Evolutionary conservation across 78 protist species (phyloP).

Genomic region (Emiliania huxleyi): DNA sequence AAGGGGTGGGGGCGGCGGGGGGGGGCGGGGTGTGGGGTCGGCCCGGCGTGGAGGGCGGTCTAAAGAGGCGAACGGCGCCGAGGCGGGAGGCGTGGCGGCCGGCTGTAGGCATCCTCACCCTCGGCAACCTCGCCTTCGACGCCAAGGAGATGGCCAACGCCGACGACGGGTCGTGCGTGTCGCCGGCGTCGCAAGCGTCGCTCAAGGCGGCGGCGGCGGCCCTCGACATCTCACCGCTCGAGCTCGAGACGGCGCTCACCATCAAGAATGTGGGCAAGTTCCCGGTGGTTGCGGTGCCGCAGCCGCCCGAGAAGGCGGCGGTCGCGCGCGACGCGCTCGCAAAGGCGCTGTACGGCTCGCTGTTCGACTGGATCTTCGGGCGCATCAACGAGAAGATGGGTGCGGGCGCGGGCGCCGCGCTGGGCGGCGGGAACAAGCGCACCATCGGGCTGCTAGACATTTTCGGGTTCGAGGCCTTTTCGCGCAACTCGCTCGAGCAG

Average conservation of each 20-base stretch:
- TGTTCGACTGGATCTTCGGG: conserved; percentile 75
- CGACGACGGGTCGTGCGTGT: not conserved
- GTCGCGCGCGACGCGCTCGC: conserved; percentile 76
- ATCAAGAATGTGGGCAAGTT: conserved; percentile 4
- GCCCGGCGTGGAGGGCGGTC: too few relatives aligned
- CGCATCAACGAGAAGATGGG: not conserved
- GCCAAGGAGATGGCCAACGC: not conserved
- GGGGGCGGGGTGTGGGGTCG: too few relatives aligned
- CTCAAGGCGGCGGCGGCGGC: not conserved
- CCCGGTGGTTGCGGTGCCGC: conserved; percentile 10
- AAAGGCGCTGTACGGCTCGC: conserved; percentile 74
- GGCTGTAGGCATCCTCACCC: not conserved
- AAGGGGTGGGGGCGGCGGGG: too few relatives aligned
- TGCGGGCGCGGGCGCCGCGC: not conserved
- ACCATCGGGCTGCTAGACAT: not conserved
- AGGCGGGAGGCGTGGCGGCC: too few relatives aligned
- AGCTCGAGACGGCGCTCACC: not conserved
- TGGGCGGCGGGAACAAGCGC: not conserved
- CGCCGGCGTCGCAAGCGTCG: too few relatives aligned
- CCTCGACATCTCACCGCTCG: not conserved
- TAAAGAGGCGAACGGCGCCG: too few relatives aligned
- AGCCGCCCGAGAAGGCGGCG: conserved; percentile 2
- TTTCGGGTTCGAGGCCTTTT: conserved; percentile 18
- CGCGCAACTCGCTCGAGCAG: conserved; percentile 2
- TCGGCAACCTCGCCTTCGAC: conserved; percentile 20